Conservation (phyloP, 163 green algal species). For the Trebouxia gelatinosa region DNA sequence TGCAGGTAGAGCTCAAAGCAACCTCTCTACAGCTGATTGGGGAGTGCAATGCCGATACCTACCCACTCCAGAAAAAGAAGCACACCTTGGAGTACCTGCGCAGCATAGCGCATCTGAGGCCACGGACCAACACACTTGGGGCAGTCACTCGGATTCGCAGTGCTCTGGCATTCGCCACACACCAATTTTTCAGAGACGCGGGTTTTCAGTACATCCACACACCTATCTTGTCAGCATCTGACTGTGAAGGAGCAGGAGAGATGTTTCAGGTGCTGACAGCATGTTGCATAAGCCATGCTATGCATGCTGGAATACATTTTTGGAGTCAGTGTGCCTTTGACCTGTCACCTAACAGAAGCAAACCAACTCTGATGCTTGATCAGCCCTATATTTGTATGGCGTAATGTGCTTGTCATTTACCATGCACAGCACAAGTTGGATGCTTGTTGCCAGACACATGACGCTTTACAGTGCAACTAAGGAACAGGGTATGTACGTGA, state of each 20-base stretch:
- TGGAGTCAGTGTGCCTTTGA: too few species aligned
- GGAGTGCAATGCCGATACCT: conserved; percentile 60
- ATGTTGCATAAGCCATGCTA: too few species aligned
- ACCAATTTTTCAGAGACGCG: conserved; percentile 88
- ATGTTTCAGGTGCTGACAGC: conserved; percentile 92
- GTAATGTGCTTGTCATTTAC: too few species aligned
- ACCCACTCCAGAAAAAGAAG: conserved; percentile 98
- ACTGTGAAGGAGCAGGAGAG: conserved; percentile 98
- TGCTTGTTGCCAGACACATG: too few species aligned
- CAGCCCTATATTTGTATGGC: too few species aligned
- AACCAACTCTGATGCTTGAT: too few species aligned
- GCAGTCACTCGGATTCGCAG: conserved; percentile 93
- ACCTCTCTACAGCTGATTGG: conserved; percentile 76
- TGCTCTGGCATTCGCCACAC: conserved; percentile 92
- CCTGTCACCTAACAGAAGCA: too few species aligned
- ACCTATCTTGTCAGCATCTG: conserved; percentile 92
- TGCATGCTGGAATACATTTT: too few species aligned
- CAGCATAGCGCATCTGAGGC: conserved; percentile 89
- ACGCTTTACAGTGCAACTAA: too few species aligned
- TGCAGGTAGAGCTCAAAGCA: conserved; percentile 84
- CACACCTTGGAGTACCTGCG: conserved; percentile 88
- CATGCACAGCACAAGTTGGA: too few species aligned
- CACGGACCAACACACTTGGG: conserved; percentile 82
- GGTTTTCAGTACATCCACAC: conserved; percentile 99
- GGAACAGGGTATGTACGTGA: too few species aligned